Conservation (phyloP, 345 rosid species). For the Eucalyptus urophylla region DNA sequence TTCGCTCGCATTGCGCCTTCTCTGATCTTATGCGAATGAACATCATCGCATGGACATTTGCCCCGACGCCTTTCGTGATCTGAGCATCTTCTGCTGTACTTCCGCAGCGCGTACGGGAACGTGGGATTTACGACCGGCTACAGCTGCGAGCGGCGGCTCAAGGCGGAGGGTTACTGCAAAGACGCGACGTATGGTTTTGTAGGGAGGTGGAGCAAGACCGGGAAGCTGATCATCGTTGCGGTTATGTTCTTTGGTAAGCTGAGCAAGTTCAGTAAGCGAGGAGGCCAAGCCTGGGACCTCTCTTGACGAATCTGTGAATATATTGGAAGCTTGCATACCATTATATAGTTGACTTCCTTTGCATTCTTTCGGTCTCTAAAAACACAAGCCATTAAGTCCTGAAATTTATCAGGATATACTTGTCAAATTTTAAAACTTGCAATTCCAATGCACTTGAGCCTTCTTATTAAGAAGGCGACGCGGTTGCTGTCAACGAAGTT, state of each 20-base stretch:
- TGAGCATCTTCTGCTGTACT: not conserved
- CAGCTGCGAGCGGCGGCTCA: constrained; percentile 32
- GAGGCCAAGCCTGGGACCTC: constrained; percentile 36
- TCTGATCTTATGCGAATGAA: not conserved
- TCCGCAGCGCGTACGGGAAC: constrained; percentile 50
- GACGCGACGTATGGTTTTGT: constrained; percentile 29
- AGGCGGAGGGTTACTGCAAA: constrained; percentile 2
- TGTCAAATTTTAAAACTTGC: not conserved
- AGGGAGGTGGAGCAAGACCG: constrained; percentile 41
- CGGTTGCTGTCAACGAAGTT: not conserved
- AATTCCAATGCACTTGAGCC: not conserved
- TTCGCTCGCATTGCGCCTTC: not conserved
- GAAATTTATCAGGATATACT: not conserved
- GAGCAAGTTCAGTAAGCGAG: constrained; percentile 20
- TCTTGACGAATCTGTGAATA: not conserved
- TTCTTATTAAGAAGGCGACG: not conserved
- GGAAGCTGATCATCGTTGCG: constrained; percentile 25
- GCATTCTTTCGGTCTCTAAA: not conserved
- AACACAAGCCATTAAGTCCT: not conserved
- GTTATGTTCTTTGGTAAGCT: constrained; percentile 53
- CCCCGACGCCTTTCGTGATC: not conserved
- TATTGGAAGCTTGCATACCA: not conserved
- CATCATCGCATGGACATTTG: not conserved
- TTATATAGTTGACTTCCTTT: not conserved
- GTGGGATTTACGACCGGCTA: constrained; percentile 54